phyloP scores from a whole-genome alignment of 1,284 basidiomycete genomes.

The Erythrobasidium hasegawianum region DNA sequence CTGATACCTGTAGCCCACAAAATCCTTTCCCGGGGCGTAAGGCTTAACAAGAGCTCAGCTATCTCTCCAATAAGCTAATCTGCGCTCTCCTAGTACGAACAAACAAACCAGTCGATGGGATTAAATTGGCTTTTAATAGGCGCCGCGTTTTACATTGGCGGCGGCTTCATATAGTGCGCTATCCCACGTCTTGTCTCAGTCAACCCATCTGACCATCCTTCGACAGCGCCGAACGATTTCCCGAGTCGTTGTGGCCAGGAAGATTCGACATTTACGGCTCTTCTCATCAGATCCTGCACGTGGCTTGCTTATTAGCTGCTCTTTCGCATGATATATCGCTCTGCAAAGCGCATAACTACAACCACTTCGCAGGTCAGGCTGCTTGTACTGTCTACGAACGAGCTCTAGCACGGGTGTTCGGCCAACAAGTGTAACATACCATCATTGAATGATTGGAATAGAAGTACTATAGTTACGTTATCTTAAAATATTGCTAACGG shows the following conservation, averaged over 20 bases:
- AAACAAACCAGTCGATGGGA: slow-evolving; percentile 24
- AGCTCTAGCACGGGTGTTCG: too few species aligned
- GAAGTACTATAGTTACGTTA: too few species aligned
- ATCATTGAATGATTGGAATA: too few species aligned
- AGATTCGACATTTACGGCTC: slow-evolving; percentile 39
- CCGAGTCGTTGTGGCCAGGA: slow-evolving; percentile 41
- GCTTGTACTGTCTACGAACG: not conserved
- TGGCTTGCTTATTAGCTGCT: slow-evolving; percentile 26
- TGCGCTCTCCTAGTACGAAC: not conserved
- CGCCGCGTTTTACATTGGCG: slow-evolving; percentile 40
- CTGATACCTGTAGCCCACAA: slow-evolving; percentile 41
- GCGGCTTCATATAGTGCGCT: slow-evolving; percentile 38
- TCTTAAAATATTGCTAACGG: too few species aligned
- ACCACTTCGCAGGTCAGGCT: not conserved
- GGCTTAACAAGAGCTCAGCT: not conserved
- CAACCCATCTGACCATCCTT: not conserved
- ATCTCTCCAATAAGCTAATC: too few species aligned
- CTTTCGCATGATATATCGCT: slow-evolving; percentile 24
- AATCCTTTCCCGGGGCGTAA: slow-evolving; percentile 34
- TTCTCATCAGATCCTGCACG: slow-evolving; percentile 44
- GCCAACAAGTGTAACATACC: too few species aligned
- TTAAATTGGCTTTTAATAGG: slow-evolving; percentile 39
- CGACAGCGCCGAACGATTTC: slow-evolving; percentile 39
- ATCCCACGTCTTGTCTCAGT: too few species aligned
- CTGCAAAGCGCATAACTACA: slow-evolving; percentile 15